These are phyloP conservation scores for Hyaloperonospora brassicae DNA, from an alignment of 352 stramenopile species.

Conservation along the genomic window DNA sequence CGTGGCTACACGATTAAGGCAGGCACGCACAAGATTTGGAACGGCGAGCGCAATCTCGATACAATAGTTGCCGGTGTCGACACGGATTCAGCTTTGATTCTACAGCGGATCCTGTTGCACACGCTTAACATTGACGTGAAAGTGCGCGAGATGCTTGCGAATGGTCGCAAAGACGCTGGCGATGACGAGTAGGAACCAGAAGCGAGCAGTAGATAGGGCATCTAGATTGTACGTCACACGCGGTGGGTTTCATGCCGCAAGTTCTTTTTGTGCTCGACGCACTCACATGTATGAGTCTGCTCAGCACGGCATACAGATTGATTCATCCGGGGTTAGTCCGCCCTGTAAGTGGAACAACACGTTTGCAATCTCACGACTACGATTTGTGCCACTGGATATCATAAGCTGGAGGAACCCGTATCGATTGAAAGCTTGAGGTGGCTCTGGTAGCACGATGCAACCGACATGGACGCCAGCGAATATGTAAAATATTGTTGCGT, in stretches of 20 bases:
- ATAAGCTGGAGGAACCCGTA: no score
- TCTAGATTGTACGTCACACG: conserved; percentile 1
- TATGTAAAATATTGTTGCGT: no score
- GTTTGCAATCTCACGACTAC: no score
- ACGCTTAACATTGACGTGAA: conserved; percentile 56
- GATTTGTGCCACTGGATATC: no score
- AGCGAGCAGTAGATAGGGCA: conserved; percentile 7
- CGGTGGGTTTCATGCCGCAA: background rate
- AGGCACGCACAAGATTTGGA: conserved; percentile 46
- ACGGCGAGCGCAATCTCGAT: conserved; percentile 55
- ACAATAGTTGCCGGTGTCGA: conserved; percentile 40
- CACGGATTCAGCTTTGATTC: conserved; percentile 57
- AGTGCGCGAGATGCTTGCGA: conserved; percentile 39
- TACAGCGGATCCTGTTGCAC: conserved; percentile 69
- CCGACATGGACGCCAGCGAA: no score
- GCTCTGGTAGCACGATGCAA: no score
- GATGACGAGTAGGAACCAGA: conserved; percentile 8
- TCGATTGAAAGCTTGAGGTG: no score
- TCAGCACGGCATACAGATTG: no score
- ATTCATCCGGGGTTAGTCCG: no score
- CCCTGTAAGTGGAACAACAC: no score
- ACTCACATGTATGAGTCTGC: background rate
- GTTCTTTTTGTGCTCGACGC: background rate
- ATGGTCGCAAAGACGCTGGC: conserved; percentile 16
- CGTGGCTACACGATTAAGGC: conserved; percentile 54